These are phyloP conservation scores for Trametes cingulata DNA, from an alignment of 768 basidiomycete genomes.

Conservation along the genomic window DNA sequence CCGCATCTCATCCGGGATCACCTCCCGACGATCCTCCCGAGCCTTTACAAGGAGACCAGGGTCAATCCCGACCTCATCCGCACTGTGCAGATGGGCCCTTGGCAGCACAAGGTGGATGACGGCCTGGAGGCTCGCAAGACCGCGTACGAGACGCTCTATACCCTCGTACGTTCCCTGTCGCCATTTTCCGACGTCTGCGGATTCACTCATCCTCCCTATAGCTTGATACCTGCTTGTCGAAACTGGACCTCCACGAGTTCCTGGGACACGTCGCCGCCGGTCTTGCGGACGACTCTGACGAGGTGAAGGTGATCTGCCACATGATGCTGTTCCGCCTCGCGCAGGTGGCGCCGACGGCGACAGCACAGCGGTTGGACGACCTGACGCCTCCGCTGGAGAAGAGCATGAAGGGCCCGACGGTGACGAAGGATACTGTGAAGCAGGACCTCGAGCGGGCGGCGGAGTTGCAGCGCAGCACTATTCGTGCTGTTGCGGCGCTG, in stretches of 20 bases:
- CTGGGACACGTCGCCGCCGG: slow-evolving; percentile 79
- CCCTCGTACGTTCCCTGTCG: slow-evolving; percentile 63
- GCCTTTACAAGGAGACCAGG: slow-evolving; percentile 82
- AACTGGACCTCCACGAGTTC: slow-evolving; percentile 87
- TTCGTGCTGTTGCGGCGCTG: slow-evolving; percentile 85
- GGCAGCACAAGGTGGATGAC: slow-evolving; percentile 96
- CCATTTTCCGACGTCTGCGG: not conserved
- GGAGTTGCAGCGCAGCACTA: slow-evolving; percentile 87
- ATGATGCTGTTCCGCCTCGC: slow-evolving; percentile 94
- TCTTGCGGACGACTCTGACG: slow-evolving; percentile 87
- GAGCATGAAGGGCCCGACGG: slow-evolving; percentile 85
- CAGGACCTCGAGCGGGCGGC: slow-evolving; percentile 86
- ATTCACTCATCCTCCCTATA: slow-evolving; percentile 31
- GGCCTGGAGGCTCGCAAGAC: slow-evolving; percentile 96
- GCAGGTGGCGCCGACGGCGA: slow-evolving; percentile 80
- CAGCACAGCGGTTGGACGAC: slow-evolving; percentile 82
- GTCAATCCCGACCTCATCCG: slow-evolving; percentile 80
- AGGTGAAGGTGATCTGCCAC: slow-evolving; percentile 95
- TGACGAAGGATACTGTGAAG: slow-evolving; percentile 96
- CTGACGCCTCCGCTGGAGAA: slow-evolving; percentile 81
- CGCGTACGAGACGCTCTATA: slow-evolving; percentile 97
- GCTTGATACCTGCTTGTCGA: slow-evolving; percentile 90
- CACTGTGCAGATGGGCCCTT: slow-evolving; percentile 95
- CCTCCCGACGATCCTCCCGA: slow-evolving; percentile 71
- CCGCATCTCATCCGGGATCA: slow-evolving; percentile 90